Evolutionary conservation across 139 green algal genomes (phyloP), one percentile per base, ranked within the genome.

Genomic region (Chlorella sp.): DNA sequence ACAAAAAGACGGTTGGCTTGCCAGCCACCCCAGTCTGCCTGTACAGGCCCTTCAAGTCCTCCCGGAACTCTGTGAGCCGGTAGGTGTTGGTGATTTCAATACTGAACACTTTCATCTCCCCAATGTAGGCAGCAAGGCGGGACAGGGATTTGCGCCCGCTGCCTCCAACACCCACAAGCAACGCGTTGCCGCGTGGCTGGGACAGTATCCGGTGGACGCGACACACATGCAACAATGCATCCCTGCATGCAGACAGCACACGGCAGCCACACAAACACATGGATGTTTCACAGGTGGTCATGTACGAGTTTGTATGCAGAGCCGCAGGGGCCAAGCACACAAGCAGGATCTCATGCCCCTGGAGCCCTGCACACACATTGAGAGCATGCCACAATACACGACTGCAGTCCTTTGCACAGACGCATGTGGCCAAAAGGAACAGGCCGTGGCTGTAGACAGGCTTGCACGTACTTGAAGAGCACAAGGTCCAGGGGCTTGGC

Each of bases 21-120:
- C 89, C 86, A 49, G 75, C 68, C 60, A 72, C 80, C 14, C 87
- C 89, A 55, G 88, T 83, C 77, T 88, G 82, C 60, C 77, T 42
- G 68, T 85, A 91, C 81, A 93, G 80, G 32, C 69, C 79, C 82
- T 93, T 93, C 23, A 93, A 77, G 70, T 93, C 88, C 84, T 93
- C 88, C 2, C 77, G 76, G 77, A 91, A 93, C 75, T 93, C 88
- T 5, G 62, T 74, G 67, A 80, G 73, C 17, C 87, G 74, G 78
- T 93, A 92, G 74, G 86, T 92, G 63, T 89, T 90, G 29, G 84
- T 86, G 78, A 93, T 93, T 71, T 95, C 89, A 60, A 96, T 92
- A 32, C 60, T 88, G 80, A 93, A 92, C 72, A 82, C 88, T 78
- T 90, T 92, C 60, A 88, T 72, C 65, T 90, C 90, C 24, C 86